phyloP scores from a whole-genome alignment of 345 rosid species.

The Moringa oleifera region DNA sequence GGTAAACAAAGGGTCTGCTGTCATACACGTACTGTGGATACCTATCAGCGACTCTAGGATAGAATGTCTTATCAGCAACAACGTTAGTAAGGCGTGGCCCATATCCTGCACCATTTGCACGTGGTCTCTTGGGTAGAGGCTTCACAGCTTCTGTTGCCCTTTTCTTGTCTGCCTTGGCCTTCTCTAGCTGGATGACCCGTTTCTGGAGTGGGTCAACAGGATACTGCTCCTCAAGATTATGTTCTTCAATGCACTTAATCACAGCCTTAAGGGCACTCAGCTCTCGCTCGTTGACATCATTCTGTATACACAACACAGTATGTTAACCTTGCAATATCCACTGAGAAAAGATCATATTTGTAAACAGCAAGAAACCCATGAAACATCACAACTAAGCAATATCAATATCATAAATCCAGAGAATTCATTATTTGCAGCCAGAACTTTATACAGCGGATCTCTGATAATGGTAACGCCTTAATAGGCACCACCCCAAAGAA shows the following conservation, averaged over 20 bases:
- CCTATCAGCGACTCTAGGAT: conserved; percentile 65
- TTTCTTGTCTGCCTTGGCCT: conserved; percentile 90
- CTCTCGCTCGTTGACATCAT: conserved; percentile 82
- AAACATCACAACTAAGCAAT: background rate
- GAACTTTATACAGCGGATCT: background rate
- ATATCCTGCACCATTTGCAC: conserved; percentile 57
- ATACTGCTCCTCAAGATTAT: conserved; percentile 80
- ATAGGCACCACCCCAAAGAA: too few species aligned
- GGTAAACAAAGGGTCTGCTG: conserved; percentile 61
- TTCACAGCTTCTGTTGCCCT: conserved; percentile 75
- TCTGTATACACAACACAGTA: conserved; percentile 31
- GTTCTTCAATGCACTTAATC: conserved; percentile 95
- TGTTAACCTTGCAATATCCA: background rate
- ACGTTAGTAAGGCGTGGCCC: conserved; percentile 47
- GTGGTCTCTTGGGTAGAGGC: conserved; percentile 93
- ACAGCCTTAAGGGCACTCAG: conserved; percentile 74
- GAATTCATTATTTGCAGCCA: background rate
- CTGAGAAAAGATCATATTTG: background rate
- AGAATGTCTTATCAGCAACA: conserved; percentile 49
- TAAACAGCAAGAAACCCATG: background rate
- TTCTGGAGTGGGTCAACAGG: conserved; percentile 66
- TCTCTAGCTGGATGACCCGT: conserved; percentile 74
- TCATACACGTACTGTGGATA: conserved; percentile 78
- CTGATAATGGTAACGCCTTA: too few species aligned
- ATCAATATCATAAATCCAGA: background rate